Percentiles rank a stretch among this genome's conserved stretches.
Evolutionary conservation across 2,329 filamentous ascomycete genomes (phyloP).

Genomic region (Rhinocladiella similis): DNA sequence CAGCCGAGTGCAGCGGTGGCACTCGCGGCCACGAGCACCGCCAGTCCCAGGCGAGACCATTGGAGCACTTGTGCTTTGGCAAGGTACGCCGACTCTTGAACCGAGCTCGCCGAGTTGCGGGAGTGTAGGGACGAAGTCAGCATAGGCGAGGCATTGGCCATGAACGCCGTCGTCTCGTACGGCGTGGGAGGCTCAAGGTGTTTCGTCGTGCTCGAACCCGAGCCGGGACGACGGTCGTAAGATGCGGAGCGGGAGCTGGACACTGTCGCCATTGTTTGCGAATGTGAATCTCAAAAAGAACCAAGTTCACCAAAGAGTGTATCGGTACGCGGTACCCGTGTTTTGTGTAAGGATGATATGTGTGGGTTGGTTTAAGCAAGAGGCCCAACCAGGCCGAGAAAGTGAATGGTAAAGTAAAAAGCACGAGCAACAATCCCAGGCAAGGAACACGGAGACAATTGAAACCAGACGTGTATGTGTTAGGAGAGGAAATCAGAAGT

Average conservation of each 20-base stretch:
- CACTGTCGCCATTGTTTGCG: conserved; percentile 8
- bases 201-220: conserved; percentile 14
- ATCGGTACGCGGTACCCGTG: neutral
- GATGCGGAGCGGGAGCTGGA: conserved; percentile 7
- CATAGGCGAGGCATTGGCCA: conserved; percentile 18
- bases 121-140: conserved; percentile 25
- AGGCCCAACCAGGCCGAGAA: neutral
- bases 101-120: conserved; percentile 25
- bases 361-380: too few relatives aligned
- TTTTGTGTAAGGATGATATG: neutral
- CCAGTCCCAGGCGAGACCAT: conserved; percentile 37
- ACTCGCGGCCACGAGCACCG: conserved; percentile 33
- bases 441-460: too few relatives aligned
- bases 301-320: neutral
- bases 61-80: conserved; percentile 31
- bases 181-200: conserved; percentile 2
- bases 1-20: conserved; percentile 37
- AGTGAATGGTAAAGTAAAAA: neutral
- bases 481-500: neutral
- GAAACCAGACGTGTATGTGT: too few relatives aligned
- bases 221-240: conserved; percentile 1
- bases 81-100: conserved; percentile 26
- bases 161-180: conserved; percentile 18
- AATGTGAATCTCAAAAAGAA: neutral
- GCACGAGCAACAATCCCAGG: too few relatives aligned